Base-by-base conservation (phyloP, 2,329 filamentous ascomycete genomes). In the Fragosphaeria purpurea region DNA sequence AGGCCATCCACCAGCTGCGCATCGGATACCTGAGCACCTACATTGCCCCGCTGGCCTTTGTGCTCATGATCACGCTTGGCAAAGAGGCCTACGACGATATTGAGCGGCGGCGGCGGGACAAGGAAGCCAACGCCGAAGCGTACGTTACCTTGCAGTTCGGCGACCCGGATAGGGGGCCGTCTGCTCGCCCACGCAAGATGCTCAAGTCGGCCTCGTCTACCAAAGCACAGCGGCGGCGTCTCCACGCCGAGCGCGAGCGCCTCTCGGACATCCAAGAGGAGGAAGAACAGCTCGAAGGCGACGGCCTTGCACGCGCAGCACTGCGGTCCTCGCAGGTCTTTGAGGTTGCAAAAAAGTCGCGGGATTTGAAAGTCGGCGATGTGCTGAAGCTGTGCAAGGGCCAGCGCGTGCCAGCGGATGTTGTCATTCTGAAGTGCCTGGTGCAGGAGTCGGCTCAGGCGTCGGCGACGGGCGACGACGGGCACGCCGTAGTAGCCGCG, bases 51-150 rank as follows among this genome's bases (percentile, higher is more conserved):
- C 69, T 98, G 55, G 88, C 84, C 1, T 96, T 96, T 67, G 94
- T 98, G 54, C 77, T 98, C 41, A 74, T 82, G 41, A 93, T 98
- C 57, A 96, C 93, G 0, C 77, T 98, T 61, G 90, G 89, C 13
- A 98, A 98, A 65, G 94, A 98, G 67, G 94, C 93, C 0, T 83
- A 86, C 60, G 93, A 98, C 64, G 94, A 98, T 65, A 87, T 98
- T 60, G 85, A 83, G 49, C 75, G 93, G 57, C 78, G 94, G 53
- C 78, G 86, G 57, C 80, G 94, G 62, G 93, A 98, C 65, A 86
- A 85, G 12, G 93, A 98, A 66, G 91, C 93, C 4, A 98, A 98
- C 64, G 85, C 91, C 3, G 93, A 98, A 64, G 80, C 82, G 50
- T 97, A 95, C 61, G 85, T 79, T 0, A 82, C 94, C 2, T 63